A percentile compares a stretch with the other conserved stretches of the same genome.
Conservation (phyloP, 345 rosid species). For the Hibiscus trionum region DNA sequence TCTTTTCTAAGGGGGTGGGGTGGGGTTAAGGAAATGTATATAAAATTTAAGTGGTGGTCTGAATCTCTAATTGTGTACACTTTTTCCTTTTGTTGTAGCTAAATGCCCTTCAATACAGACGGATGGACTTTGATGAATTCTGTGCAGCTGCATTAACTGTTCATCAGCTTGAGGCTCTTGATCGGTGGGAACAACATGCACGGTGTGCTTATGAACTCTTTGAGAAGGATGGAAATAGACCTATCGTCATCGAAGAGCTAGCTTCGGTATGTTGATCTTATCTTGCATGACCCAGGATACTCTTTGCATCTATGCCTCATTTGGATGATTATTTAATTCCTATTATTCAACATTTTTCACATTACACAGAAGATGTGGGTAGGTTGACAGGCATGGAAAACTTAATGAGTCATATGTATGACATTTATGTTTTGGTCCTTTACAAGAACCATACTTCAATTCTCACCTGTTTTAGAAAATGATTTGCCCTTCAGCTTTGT, state of each 20-base stretch:
- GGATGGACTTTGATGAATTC: slow-evolving; percentile 92
- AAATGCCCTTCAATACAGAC: slow-evolving; percentile 73
- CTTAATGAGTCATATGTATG: not conserved
- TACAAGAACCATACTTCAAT: not conserved
- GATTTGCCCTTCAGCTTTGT: not conserved
- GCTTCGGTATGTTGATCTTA: slow-evolving; percentile 56
- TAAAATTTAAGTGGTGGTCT: not conserved
- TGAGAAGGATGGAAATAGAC: slow-evolving; percentile 88
- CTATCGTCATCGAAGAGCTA: slow-evolving; percentile 83
- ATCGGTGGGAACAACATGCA: slow-evolving; percentile 88
- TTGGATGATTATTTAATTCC: not conserved
- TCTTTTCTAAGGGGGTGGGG: too few relatives aligned
- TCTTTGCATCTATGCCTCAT: not conserved
- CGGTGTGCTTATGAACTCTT: slow-evolving; percentile 89
- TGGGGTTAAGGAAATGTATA: not conserved
- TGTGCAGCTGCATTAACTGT: slow-evolving; percentile 86
- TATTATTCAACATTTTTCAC: too few relatives aligned
- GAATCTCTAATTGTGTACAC: slow-evolving; percentile 2
- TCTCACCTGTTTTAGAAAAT: not conserved
- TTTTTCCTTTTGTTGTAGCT: slow-evolving; percentile 39
- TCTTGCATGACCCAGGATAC: not conserved
- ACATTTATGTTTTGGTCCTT: not conserved
- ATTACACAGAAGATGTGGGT: not conserved
- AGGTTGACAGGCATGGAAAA: not conserved
- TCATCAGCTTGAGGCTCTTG: slow-evolving; percentile 93